Percentiles rank a stretch among this genome's conserved stretches.
Evolutionary conservation across 257 asterid genomes (phyloP).

Genomic region (Linderniella brevidens): DNA sequence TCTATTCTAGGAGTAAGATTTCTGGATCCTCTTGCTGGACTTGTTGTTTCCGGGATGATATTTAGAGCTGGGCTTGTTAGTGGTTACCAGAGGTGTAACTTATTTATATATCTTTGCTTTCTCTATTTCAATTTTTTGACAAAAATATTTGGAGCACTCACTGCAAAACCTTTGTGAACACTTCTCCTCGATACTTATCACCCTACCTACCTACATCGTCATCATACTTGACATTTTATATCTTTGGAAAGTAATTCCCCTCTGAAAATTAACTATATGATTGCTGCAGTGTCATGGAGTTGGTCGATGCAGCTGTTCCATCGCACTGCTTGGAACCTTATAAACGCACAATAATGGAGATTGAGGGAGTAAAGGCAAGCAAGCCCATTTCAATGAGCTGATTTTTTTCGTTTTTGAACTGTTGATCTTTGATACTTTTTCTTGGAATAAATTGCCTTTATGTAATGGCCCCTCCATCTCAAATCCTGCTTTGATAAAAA

Average conservation of each 20-base stretch:
- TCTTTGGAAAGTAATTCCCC: too few species aligned
- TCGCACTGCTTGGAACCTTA: slow-evolving; percentile 55
- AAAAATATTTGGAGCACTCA: too few species aligned
- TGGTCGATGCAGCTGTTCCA: slow-evolving; percentile 98
- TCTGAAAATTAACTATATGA: slow-evolving; percentile 14
- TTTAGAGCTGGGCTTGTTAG: slow-evolving; percentile 79
- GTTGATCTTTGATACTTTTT: neutral
- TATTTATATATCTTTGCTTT: neutral
- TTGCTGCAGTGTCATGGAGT: slow-evolving; percentile 54
- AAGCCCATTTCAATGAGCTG: slow-evolving; percentile 4
- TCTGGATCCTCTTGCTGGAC: slow-evolving; percentile 95
- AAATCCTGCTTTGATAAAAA: too few species aligned
- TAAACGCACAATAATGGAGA: slow-evolving; percentile 52
- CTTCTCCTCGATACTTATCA: too few species aligned
- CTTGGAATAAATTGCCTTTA: neutral
- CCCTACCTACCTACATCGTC: too few species aligned
- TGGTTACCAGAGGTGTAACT: slow-evolving; percentile 74
- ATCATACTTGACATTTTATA: too few species aligned
- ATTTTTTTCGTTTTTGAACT: slow-evolving; percentile 5
- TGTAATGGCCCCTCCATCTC: too few species aligned
- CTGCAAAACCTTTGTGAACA: too few species aligned
- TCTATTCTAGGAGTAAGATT: slow-evolving; percentile 74
- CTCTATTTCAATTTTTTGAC: neutral
- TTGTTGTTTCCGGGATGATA: slow-evolving; percentile 86
- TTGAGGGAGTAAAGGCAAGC: slow-evolving; percentile 90